These are phyloP conservation scores for Trichophyton verrucosum DNA, from an alignment of 2,329 filamentous ascomycete species.

Conservation along the genomic window DNA sequence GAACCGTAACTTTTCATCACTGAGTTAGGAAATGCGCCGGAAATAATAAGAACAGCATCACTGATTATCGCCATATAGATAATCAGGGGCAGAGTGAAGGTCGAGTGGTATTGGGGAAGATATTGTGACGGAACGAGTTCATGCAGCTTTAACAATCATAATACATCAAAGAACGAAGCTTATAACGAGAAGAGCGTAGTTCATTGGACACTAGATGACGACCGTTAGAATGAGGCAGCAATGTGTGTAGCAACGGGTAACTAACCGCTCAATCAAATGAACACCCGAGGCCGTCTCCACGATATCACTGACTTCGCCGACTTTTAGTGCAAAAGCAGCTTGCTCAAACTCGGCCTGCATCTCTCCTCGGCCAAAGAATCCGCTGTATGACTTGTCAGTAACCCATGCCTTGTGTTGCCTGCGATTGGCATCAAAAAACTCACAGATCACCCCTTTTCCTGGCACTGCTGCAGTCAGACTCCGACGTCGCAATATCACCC, in stretches of 20 bases:
- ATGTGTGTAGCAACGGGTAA: background rate
- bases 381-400: constrained; percentile 35
- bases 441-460: constrained; percentile 83
- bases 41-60: background rate
- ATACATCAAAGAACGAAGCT: background rate
- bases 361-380: constrained; percentile 84
- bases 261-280: constrained; percentile 88
- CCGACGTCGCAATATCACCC: constrained; percentile 71
- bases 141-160: constrained; percentile 2
- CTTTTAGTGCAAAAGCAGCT: constrained; percentile 77
- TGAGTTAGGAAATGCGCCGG: background rate
- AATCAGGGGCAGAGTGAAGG: background rate
- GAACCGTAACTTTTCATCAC: background rate
- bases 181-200: background rate
- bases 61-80: background rate
- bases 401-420: background rate
- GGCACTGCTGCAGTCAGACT: constrained; percentile 92
- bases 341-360: constrained; percentile 99
- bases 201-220: background rate
- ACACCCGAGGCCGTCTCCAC: constrained; percentile 89
- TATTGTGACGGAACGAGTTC: background rate
- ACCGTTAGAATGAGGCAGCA: too few relatives aligned
- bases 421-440: constrained; percentile 24
- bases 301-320: constrained; percentile 72
- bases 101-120: background rate